Percentiles rank a stretch among this genome's conserved stretches.
These are phyloP conservation scores for Fusarium tjaetaba DNA, from an alignment of 2,329 filamentous ascomycete species.

Conservation along the genomic window DNA sequence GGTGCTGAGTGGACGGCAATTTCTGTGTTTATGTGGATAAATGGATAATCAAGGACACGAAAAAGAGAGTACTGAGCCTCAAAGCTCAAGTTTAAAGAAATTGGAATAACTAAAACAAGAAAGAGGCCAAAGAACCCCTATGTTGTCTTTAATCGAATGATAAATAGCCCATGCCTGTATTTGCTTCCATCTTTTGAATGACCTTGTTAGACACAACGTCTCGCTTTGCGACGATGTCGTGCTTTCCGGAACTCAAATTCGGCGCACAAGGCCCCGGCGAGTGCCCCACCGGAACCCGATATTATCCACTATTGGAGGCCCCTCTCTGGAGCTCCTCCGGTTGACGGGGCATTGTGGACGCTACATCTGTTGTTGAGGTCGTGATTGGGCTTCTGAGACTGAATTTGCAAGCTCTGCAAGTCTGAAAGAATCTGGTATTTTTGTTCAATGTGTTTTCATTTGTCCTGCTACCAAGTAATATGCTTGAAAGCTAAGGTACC, in stretches of 20 bases:
- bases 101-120: constrained; percentile 5
- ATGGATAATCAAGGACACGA: background rate
- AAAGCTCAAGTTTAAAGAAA: constrained; percentile 5
- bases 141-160: background rate
- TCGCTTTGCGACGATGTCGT: constrained; percentile 14
- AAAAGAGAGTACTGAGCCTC: background rate
- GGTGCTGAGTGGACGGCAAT: constrained; percentile 17
- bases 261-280: constrained; percentile 24
- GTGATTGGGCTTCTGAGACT: constrained; percentile 13
- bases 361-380: constrained; percentile 10
- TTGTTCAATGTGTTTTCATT: constrained; percentile 3
- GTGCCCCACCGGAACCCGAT: constrained; percentile 24
- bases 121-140: constrained; percentile 15
- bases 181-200: background rate
- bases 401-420: constrained; percentile 10
- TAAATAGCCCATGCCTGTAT: background rate
- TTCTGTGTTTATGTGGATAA: constrained; percentile 5
- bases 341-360: constrained; percentile 25
- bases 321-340: constrained; percentile 28
- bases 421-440: constrained; percentile 3
- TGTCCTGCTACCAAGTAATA: background rate
- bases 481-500: background rate
- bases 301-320: constrained; percentile 26
- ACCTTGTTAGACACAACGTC: background rate
- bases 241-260: constrained; percentile 26